A percentile compares a stretch with the other conserved stretches of the same genome.
These are phyloP conservation scores for Aspergillus ustus DNA, from an alignment of 2,329 filamentous ascomycete species.

Conservation along the genomic window DNA sequence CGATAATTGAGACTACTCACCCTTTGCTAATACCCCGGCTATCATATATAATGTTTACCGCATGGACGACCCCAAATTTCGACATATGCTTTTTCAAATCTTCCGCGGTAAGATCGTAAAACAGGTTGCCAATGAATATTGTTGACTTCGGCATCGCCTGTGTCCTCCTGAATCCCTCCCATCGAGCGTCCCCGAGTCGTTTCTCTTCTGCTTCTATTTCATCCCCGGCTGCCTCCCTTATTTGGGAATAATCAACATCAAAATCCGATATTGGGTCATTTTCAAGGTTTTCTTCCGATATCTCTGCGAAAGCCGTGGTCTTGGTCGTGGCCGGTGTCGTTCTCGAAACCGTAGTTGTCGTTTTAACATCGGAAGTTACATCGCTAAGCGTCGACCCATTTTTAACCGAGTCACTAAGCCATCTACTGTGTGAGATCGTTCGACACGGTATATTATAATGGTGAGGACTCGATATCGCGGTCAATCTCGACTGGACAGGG, in stretches of 20 bases:
- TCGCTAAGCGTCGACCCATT: not conserved
- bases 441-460: constrained; percentile 42
- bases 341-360: not conserved
- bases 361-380: not conserved
- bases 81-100: constrained; percentile 65
- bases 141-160: constrained; percentile 46
- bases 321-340: not conserved
- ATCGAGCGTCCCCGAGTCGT: not conserved
- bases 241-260: constrained; percentile 4
- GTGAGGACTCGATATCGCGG: constrained; percentile 41
- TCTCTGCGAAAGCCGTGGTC: not conserved
- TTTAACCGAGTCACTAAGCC: constrained; percentile 20
- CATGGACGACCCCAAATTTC: constrained; percentile 61
- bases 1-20: constrained; percentile 46
- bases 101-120: constrained; percentile 68
- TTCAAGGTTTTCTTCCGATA: not conserved
- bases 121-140: constrained; percentile 71
- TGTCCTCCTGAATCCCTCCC: not conserved
- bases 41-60: constrained; percentile 63
- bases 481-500: constrained; percentile 47
- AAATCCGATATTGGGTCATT: not conserved
- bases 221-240: constrained; percentile 7
- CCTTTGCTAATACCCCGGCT: constrained; percentile 69
- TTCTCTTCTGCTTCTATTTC: not conserved
- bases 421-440: constrained; percentile 49